phyloP scores from a whole-genome alignment of 345 rosid species.

The Syzygium oleosum region DNA sequence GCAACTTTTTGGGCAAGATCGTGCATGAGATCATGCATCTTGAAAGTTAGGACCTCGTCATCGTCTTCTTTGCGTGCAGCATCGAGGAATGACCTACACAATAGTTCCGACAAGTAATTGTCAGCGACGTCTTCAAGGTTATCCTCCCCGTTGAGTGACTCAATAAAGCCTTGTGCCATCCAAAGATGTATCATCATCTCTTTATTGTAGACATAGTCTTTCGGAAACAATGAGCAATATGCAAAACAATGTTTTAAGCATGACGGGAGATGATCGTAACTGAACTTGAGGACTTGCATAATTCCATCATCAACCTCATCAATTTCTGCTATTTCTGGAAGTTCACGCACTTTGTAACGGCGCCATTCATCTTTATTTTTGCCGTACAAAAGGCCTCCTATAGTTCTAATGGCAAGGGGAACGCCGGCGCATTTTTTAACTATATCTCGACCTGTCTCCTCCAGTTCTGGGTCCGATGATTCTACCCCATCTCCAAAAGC shows the following conservation, averaged over 20 bases:
- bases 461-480: neutral
- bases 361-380: too few relatives aligned
- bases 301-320: neutral
- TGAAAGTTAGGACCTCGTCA: neutral
- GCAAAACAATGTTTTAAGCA: neutral
- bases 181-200: neutral
- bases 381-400: too few relatives aligned
- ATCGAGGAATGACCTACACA: neutral
- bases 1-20: neutral
- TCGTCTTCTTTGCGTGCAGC: fast-evolving
- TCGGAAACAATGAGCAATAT: neutral
- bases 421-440: too few relatives aligned
- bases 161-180: neutral
- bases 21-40: neutral
- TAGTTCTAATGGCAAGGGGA: too few relatives aligned
- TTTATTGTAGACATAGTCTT: neutral
- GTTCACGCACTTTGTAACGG: too few relatives aligned
- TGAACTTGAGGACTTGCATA: neutral
- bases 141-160: neutral
- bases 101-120: neutral
- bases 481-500: neutral
- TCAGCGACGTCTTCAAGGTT: neutral
- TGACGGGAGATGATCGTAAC: neutral
- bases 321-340: neutral
- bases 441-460: too few relatives aligned